Percentiles rank a stretch among this genome's conserved stretches.
Conservation (phyloP, 2,329 filamentous ascomycete species). For the Penicillium sp. region DNA sequence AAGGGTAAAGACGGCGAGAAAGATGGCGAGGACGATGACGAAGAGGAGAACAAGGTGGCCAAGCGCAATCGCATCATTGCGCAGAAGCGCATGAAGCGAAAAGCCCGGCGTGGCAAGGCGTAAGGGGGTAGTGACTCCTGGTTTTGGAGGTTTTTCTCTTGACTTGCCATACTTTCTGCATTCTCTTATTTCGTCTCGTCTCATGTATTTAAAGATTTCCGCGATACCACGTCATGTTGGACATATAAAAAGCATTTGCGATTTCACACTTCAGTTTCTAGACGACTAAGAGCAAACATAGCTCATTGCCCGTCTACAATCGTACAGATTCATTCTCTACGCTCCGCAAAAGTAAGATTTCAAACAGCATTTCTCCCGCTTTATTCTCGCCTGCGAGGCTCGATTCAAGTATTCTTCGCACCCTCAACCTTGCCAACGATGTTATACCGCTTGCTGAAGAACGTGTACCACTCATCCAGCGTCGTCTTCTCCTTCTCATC, state of each 20-base stretch:
- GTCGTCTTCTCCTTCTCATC: slow-evolving; percentile 77
- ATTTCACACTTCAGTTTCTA: too few relatives aligned
- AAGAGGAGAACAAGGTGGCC: slow-evolving; percentile 50
- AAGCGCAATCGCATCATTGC: slow-evolving; percentile 73
- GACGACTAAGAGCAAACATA: too few relatives aligned
- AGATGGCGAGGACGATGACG: slow-evolving; percentile 29
- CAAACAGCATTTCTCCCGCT: not conserved
- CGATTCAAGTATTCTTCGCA: slow-evolving; percentile 30
- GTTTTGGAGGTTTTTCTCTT: not conserved
- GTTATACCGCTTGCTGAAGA: slow-evolving; percentile 96
- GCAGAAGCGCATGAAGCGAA: slow-evolving; percentile 72
- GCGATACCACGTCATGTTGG: slow-evolving; percentile 15
- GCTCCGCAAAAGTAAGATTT: too few relatives aligned
- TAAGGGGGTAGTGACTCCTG: slow-evolving; percentile 6
- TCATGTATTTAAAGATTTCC: slow-evolving; percentile 13
- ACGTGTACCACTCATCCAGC: slow-evolving; percentile 87
- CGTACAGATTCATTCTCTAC: too few relatives aligned
- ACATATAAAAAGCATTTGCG: slow-evolving; percentile 15
- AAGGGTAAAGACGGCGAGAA: slow-evolving; percentile 18
- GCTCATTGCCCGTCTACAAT: too few relatives aligned
- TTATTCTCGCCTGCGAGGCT: not conserved
- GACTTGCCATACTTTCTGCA: not conserved
- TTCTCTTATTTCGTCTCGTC: not conserved
- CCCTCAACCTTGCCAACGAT: slow-evolving; percentile 50
- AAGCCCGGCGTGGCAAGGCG: slow-evolving; percentile 50